Base-by-base conservation (phyloP, 345 rosid genomes). In the Raphanus sativus region DNA sequence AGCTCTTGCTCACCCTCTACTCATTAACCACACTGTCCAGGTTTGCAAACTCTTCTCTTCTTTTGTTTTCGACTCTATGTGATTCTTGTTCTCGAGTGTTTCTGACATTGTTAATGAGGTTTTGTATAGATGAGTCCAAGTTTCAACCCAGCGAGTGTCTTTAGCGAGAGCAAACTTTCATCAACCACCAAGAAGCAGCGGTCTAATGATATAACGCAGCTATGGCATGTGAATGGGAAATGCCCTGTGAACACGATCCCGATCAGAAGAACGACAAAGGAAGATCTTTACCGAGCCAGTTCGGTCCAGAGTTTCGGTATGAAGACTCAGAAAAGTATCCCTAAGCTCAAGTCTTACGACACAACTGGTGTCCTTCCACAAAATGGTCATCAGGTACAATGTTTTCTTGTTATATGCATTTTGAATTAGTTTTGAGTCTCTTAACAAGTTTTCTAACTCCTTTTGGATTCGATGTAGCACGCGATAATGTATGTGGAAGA, bases 1-100 rank as follows among this genome's bases (percentile, higher is more conserved):
- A 36, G 90, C 97, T 80, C 84, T 91, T 34, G 80, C 85, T 71
- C 94, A 91, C 70, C 93, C 92, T 71, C 77, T 79, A 72, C 88
- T 89, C 48, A 83, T 52, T 75, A 86, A 91, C 70, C 97, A 91
- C 74, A 86, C 86, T 76, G 84, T 91, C 74, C 93, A 91, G 93
- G 93, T 91, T 52, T 2, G 0, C 1, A 16, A 42, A 13, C 59
- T 65, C 48, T 71, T 68, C n/a, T 15, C 21, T 7, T 15, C 32
- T 61, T 9, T 64, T 4, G 2, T 4, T 21, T 15, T 15, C 25
- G 28, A 3, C 8, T 24, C 50, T 40, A 3, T 55, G 21, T 36
- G 16, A 16, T 38, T 40, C 3, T 38, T 17, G 29, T 0, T 25
- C 7, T 67, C 42, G 70, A 21, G 67, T 54, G 17, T 48, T 54